A percentile compares a stretch with the other conserved stretches of the same genome.
phyloP scores from a whole-genome alignment of 1,284 basidiomycete species.

The Naganishia albida region DNA sequence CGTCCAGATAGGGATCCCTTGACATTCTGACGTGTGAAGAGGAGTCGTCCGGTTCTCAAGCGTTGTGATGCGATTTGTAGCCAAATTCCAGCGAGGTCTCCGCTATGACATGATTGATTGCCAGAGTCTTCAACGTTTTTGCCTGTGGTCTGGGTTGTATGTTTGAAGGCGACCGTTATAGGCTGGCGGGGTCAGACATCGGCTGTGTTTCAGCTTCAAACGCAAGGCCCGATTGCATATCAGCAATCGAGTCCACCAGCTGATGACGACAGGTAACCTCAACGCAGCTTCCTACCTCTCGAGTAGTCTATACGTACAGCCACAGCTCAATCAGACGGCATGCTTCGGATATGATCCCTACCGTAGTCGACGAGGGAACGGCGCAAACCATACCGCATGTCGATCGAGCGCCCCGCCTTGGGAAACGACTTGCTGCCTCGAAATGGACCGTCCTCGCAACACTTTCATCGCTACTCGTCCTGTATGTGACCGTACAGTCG shows the following conservation, averaged over 20 bases:
- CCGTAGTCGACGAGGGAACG: not conserved
- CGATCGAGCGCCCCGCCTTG: not conserved
- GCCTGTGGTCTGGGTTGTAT: too few species aligned
- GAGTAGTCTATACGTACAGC: not conserved
- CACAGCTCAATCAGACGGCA: not conserved
- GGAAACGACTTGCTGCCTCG: constrained; percentile 7
- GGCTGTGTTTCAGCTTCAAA: constrained; percentile 24
- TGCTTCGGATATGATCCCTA: constrained; percentile 11
- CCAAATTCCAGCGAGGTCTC: too few species aligned
- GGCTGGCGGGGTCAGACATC: too few species aligned
- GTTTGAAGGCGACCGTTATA: too few species aligned
- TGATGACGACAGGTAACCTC: not conserved
- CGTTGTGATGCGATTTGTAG: too few species aligned
- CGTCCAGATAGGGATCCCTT: constrained; percentile 33
- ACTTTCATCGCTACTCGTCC: not conserved
- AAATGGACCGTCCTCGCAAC: constrained; percentile 5
- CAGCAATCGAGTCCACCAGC: not conserved
- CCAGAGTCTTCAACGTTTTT: not conserved
- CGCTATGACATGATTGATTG: not conserved
- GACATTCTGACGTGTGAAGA: constrained; percentile 19
- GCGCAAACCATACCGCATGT: not conserved
- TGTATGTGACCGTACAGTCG: constrained; percentile 3
- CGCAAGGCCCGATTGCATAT: not conserved
- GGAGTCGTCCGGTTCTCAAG: too few species aligned
- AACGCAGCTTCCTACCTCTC: not conserved